phyloP scores from a whole-genome alignment of 1,139 yeast species.

The Casaregolazyma lundiana region DNA sequence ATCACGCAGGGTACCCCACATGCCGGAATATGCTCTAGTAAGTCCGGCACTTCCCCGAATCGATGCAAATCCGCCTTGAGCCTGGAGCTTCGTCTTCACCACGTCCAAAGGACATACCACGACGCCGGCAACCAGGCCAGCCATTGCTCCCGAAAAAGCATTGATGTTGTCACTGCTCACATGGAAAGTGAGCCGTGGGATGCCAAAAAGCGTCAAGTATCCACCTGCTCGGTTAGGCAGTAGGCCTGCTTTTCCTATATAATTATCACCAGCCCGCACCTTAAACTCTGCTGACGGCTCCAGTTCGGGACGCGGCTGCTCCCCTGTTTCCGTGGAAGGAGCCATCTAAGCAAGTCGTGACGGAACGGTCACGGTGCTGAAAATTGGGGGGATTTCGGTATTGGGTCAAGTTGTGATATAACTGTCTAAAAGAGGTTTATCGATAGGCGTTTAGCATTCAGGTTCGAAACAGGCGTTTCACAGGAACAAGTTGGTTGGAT shows the following conservation, averaged over 20 bases:
- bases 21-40: constrained; percentile 44
- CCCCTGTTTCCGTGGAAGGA: neutral
- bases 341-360: constrained; percentile 1
- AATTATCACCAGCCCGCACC: neutral
- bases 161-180: constrained; percentile 40
- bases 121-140: constrained; percentile 88
- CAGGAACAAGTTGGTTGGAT: no score
- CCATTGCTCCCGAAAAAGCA: constrained; percentile 79
- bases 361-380: neutral
- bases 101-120: constrained; percentile 92
- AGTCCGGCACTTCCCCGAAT: constrained; percentile 13
- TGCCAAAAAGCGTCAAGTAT: neutral
- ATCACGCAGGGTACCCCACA: constrained; percentile 54
- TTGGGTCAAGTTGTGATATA: neutral
- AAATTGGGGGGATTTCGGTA: neutral
- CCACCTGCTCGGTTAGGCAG: neutral
- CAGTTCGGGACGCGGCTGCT: neutral
- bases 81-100: constrained; percentile 89
- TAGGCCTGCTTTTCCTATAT: neutral
- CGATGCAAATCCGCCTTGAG: constrained; percentile 64
- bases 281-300: neutral
- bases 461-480: no score
- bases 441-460: no score
- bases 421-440: no score
- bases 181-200: neutral